phyloP scores from a whole-genome alignment of 176 grass and related monocot genomes.

The Metroxylon sagu region DNA sequence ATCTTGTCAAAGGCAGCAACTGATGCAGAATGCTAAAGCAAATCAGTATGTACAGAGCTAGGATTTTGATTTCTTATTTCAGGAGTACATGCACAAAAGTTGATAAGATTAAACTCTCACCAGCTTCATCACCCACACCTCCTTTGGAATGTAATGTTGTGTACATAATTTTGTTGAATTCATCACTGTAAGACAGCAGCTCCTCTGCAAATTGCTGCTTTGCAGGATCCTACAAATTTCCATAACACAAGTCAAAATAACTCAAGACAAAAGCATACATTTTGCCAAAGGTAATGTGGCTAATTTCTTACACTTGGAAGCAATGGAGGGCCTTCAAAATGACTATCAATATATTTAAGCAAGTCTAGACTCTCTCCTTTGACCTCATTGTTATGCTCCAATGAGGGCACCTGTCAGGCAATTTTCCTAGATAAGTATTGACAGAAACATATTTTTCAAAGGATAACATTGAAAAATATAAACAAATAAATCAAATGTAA shows the following conservation, averaged over 20 bases:
- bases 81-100: not conserved
- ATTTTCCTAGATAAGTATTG: not conserved
- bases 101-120: conserved; percentile 12
- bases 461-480: too few relatives aligned
- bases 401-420: conserved; percentile 49
- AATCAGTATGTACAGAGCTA: conserved; percentile 5
- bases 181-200: conserved; percentile 32
- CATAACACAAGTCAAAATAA: not conserved
- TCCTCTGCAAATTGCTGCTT: conserved; percentile 66
- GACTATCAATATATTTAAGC: conserved; percentile 50
- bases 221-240: conserved; percentile 37
- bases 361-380: conserved; percentile 66
- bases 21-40: conserved; percentile 12
- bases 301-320: conserved; percentile 43
- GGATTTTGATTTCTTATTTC: not conserved
- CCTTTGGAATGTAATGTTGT: conserved; percentile 23
- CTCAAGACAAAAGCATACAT: too few relatives aligned
- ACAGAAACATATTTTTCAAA: too few relatives aligned
- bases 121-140: conserved; percentile 28
- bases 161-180: conserved; percentile 32
- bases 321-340: conserved; percentile 57
- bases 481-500: too few relatives aligned
- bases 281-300: too few relatives aligned
- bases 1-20: conserved; percentile 61
- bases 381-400: conserved; percentile 61